Evolutionary conservation across 2,329 filamentous ascomycete species (phyloP).

Genomic region (Tolypocladium cylindrosporum): DNA sequence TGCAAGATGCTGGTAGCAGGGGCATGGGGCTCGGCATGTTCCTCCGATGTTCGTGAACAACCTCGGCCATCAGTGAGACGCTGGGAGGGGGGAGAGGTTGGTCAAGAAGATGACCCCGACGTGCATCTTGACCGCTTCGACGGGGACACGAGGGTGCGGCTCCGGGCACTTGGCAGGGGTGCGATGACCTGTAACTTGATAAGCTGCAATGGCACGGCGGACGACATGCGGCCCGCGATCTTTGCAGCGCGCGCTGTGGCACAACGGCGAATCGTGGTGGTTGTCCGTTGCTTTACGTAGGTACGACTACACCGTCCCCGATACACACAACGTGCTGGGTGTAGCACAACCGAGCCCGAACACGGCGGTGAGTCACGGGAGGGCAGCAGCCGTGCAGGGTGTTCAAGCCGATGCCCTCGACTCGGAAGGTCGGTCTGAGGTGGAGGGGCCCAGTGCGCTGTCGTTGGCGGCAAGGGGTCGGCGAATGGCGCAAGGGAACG

Average conservation of each 20-base stretch:
- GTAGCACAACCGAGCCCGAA: background rate
- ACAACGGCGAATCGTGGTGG: background rate
- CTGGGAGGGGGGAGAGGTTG: background rate
- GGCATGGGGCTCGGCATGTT: background rate
- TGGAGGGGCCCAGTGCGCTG: background rate
- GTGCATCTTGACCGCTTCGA: background rate
- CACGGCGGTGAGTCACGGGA: background rate
- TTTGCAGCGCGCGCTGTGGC: background rate
- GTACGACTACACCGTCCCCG: background rate
- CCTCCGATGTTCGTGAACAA: background rate
- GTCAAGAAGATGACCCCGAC: too few relatives aligned
- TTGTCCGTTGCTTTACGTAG: background rate
- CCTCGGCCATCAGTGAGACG: background rate
- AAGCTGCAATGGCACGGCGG: background rate
- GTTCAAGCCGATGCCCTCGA: background rate
- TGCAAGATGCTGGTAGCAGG: background rate
- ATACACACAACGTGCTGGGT: background rate
- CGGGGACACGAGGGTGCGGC: background rate
- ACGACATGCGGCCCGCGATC: background rate
- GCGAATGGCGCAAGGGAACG: background rate
- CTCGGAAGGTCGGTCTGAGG: background rate
- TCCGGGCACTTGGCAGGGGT: background rate
- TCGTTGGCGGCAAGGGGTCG: background rate
- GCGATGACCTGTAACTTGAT: background rate
- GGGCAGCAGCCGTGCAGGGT: too few relatives aligned